Conservation (phyloP, 2,329 filamentous ascomycete genomes). For the Chaetoscypha palmicola region DNA sequence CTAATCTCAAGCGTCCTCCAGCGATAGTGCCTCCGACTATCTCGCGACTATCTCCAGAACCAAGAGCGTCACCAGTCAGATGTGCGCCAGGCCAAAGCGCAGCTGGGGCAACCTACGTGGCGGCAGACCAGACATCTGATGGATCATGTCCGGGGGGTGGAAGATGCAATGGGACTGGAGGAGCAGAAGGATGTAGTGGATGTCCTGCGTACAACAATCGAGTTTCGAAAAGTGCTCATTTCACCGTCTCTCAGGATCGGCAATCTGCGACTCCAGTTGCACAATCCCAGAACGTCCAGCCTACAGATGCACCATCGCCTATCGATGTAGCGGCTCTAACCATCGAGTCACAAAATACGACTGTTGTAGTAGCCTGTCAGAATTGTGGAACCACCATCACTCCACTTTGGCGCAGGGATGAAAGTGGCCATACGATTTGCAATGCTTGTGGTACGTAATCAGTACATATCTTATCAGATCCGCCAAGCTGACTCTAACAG, state of each 20-base stretch:
- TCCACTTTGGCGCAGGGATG: slow-evolving; percentile 89
- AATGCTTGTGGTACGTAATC: slow-evolving; percentile 82
- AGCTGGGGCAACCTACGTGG: slow-evolving; percentile 61
- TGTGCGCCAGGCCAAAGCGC: slow-evolving; percentile 32
- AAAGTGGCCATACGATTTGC: slow-evolving; percentile 92
- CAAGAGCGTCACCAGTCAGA: slow-evolving; percentile 27
- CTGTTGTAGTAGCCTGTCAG: slow-evolving; percentile 81
- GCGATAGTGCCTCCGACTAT: slow-evolving; percentile 35
- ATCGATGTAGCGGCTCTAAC: slow-evolving; percentile 45
- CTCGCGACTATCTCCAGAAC: slow-evolving; percentile 24
- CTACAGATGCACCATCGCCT: slow-evolving; percentile 33
- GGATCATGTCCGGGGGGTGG: slow-evolving; percentile 96
- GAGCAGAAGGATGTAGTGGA: slow-evolving; percentile 88
- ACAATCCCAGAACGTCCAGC: slow-evolving; percentile 20
- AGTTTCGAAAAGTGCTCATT: slow-evolving; percentile 77
- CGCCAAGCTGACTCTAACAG: slow-evolving; percentile 37
- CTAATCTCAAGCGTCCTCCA: slow-evolving; percentile 75
- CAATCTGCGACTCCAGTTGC: slow-evolving; percentile 21
- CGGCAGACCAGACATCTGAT: slow-evolving; percentile 64
- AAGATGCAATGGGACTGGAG: slow-evolving; percentile 91
- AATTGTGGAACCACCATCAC: slow-evolving; percentile 97
- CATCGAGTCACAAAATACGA: slow-evolving; percentile 39
- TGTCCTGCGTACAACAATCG: slow-evolving; percentile 98
- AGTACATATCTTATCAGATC: not conserved
- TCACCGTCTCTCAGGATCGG: slow-evolving; percentile 42